These are phyloP conservation scores for Coemansia sp. DNA, from an alignment of 192 early-diverging fungal genomes.

Conservation along the genomic window DNA sequence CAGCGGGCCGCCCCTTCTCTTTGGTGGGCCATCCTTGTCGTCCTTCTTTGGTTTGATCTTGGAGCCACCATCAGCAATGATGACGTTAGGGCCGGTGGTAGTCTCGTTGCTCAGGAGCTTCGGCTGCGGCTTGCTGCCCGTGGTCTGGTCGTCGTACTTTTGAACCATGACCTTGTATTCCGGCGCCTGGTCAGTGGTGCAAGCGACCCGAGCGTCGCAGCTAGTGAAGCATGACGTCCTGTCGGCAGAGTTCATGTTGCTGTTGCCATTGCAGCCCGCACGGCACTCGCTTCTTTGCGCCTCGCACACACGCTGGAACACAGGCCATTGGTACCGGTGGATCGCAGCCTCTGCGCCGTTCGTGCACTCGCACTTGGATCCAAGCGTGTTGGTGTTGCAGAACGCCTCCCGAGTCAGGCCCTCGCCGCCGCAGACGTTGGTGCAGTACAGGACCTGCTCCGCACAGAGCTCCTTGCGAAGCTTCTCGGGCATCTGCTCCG, in stretches of 20 bases:
- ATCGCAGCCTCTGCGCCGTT: conserved; percentile 54
- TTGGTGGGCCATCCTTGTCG: conserved; percentile 20
- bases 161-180: conserved; percentile 53
- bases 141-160: conserved; percentile 45
- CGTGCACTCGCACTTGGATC: conserved; percentile 47
- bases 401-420: conserved; percentile 44
- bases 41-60: conserved; percentile 34
- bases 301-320: conserved; percentile 56
- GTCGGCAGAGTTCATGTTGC: conserved; percentile 17
- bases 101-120: background rate
- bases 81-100: background rate
- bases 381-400: conserved; percentile 51
- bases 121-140: conserved; percentile 33
- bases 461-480: conserved; percentile 54
- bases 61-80: conserved; percentile 8
- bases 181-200: conserved; percentile 34
- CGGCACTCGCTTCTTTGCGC: conserved; percentile 45
- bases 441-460: conserved; percentile 54
- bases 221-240: conserved; percentile 48
- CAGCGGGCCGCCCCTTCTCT: conserved; percentile 39
- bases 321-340: conserved; percentile 53
- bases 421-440: conserved; percentile 53
- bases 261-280: conserved; percentile 32
- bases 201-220: conserved; percentile 45
- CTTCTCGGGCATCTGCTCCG: conserved; percentile 50